Percentiles rank a stretch among this genome's conserved stretches.
Conservation (phyloP, 2,329 filamentous ascomycete genomes). For the Setomelanomma holmii region DNA sequence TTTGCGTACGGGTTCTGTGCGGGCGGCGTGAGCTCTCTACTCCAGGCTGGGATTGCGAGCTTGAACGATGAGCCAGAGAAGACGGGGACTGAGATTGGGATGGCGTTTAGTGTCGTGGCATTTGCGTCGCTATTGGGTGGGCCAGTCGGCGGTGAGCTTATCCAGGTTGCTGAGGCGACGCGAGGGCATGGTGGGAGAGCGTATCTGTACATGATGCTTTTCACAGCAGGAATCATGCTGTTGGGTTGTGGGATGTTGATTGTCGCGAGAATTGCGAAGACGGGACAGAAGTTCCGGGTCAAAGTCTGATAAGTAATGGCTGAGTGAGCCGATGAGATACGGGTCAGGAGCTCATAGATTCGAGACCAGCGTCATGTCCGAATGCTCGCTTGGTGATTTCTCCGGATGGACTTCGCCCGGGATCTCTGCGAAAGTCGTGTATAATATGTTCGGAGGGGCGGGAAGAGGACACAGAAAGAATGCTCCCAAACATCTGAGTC, state of each 20-base stretch:
- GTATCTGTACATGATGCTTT: conserved; percentile 17
- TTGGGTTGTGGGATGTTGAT: not conserved
- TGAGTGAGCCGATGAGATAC: too few species aligned
- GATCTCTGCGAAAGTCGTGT: too few species aligned
- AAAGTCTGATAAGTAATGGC: too few species aligned
- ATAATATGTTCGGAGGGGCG: too few species aligned
- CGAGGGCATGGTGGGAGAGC: conserved; percentile 1
- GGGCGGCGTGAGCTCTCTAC: conserved; percentile 17
- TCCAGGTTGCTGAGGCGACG: conserved; percentile 6
- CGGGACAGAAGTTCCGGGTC: not conserved
- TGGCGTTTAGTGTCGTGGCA: conserved; percentile 24
- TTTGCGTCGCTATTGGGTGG: conserved; percentile 24
- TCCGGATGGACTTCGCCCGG: too few species aligned
- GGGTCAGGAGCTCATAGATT: too few species aligned
- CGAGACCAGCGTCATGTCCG: too few species aligned
- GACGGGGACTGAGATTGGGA: conserved; percentile 25
- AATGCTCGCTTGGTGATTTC: too few species aligned
- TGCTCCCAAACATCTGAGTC: too few species aligned
- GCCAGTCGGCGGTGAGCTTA: conserved; percentile 26
- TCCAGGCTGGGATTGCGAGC: not conserved
- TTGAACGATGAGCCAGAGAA: conserved; percentile 22
- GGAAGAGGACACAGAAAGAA: too few species aligned
- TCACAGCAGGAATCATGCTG: conserved; percentile 1
- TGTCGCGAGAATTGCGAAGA: not conserved
- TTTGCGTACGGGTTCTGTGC: conserved; percentile 15